phyloP scores from a whole-genome alignment of 106 monocot species.

The Dactylorhiza incarnata region DNA sequence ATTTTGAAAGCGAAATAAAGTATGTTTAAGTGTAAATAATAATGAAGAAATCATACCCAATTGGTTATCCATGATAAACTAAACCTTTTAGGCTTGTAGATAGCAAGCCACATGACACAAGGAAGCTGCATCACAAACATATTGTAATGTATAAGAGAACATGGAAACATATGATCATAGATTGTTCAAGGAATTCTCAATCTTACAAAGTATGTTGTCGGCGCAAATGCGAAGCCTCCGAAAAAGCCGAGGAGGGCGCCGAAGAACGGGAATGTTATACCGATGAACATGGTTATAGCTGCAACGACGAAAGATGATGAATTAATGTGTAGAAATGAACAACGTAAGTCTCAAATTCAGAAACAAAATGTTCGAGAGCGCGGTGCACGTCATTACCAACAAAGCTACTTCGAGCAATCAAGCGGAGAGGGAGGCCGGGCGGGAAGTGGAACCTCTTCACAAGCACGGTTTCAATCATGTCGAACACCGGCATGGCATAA shows the following conservation, averaged over 20 bases:
- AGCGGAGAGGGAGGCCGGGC: conserved; percentile 24
- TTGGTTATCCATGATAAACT: conserved; percentile 60
- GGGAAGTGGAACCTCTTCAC: conserved; percentile 27
- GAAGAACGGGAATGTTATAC: conserved; percentile 50
- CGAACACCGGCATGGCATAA: conserved; percentile 41
- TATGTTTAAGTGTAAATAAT: background rate
- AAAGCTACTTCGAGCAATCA: conserved; percentile 23
- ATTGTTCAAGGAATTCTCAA: background rate
- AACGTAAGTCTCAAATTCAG: background rate
- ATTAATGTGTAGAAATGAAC: background rate
- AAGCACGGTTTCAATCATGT: conserved; percentile 35
- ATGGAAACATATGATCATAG: no score
- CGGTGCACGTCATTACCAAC: conserved; percentile 21
- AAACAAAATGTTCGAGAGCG: background rate
- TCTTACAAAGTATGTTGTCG: conserved; percentile 57
- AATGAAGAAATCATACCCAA: conserved; percentile 33
- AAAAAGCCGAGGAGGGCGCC: conserved; percentile 53
- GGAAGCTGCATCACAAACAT: conserved; percentile 30
- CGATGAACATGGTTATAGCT: conserved; percentile 51
- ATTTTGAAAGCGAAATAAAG: background rate
- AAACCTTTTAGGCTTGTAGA: conserved; percentile 58
- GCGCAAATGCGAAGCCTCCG: conserved; percentile 56
- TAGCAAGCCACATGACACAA: conserved; percentile 65
- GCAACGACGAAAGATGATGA: background rate
- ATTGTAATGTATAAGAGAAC: background rate